Percentiles rank a stretch among this genome's conserved stretches.
These are phyloP conservation scores for Jatropha curcas DNA, from an alignment of 345 rosid species.

Conservation along the genomic window DNA sequence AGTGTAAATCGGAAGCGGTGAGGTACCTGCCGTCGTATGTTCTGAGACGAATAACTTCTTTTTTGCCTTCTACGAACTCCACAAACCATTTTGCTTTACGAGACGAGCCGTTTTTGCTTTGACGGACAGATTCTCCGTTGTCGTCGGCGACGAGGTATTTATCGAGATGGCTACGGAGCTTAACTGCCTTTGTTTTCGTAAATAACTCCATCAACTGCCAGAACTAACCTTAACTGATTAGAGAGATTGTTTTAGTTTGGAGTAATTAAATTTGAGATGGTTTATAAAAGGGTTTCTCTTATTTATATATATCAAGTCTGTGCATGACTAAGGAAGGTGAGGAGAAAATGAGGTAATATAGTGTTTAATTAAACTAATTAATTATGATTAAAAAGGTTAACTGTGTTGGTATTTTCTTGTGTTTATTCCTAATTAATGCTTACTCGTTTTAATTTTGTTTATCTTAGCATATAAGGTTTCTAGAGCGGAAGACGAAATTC, in stretches of 20 bases:
- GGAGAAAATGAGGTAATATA: background rate
- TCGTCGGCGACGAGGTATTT: conserved; percentile 82
- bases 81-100: conserved; percentile 64
- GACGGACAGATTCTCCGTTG: conserved; percentile 60
- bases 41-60: conserved; percentile 44
- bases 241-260: background rate
- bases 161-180: conserved; percentile 78
- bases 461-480: background rate
- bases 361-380: background rate
- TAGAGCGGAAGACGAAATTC: background rate
- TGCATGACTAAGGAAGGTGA: background rate
- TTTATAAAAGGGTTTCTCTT: background rate
- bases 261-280: background rate
- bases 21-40: conserved; percentile 68
- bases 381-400: conserved; percentile 9
- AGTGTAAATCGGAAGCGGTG: conserved; percentile 68
- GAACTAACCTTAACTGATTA: background rate
- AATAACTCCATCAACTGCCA: conserved; percentile 61
- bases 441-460: background rate
- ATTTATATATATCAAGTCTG: too few species aligned
- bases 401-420: conserved; percentile 16
- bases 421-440: background rate
- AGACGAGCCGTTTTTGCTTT: conserved; percentile 62
- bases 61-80: conserved; percentile 55
- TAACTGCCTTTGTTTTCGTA: conserved; percentile 57